These are phyloP conservation scores for Strobilomyces echinocephalus DNA, from an alignment of 768 basidiomycete species.

Conservation along the genomic window DNA sequence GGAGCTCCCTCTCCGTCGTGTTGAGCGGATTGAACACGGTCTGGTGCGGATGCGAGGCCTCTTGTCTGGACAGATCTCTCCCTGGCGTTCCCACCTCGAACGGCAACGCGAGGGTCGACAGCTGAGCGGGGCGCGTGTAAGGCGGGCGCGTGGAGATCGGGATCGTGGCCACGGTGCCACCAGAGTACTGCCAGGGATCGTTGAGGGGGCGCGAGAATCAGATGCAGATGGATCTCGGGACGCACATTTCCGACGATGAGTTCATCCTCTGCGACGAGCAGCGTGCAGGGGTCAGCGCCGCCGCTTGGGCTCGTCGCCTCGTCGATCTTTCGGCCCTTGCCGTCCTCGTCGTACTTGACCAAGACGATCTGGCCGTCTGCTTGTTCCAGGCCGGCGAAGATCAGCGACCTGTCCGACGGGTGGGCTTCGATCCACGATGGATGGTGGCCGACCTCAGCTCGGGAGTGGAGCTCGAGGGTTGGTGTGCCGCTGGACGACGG, in stretches of 20 bases:
- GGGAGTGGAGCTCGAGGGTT: constrained; percentile 45
- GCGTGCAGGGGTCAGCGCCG: constrained; percentile 60
- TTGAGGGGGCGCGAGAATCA: neutral
- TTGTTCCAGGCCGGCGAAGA: constrained; percentile 66
- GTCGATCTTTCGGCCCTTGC: constrained; percentile 40
- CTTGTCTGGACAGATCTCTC: constrained; percentile 64
- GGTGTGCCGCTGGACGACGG: constrained; percentile 43
- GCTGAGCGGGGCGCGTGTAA: constrained; percentile 35
- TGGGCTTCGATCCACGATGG: constrained; percentile 76
- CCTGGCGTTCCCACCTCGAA: constrained; percentile 48
- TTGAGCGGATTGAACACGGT: constrained; percentile 42
- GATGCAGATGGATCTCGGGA: constrained; percentile 9
- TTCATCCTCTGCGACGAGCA: constrained; percentile 53
- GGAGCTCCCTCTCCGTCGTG: constrained; percentile 48
- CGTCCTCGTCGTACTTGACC: constrained; percentile 52
- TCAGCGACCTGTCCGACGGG: constrained; percentile 49
- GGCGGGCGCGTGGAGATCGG: constrained; percentile 49
- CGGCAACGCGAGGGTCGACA: constrained; percentile 34
- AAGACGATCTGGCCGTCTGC: constrained; percentile 59
- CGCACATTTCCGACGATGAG: constrained; percentile 71
- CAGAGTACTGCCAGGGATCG: constrained; percentile 54
- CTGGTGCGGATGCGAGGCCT: constrained; percentile 75
- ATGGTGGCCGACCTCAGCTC: constrained; percentile 50
- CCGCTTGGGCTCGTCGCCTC: constrained; percentile 43
- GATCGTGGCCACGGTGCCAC: constrained; percentile 54